Conservation (phyloP, 1,139 yeast genomes). For the Yamadazyma aaseri region DNA sequence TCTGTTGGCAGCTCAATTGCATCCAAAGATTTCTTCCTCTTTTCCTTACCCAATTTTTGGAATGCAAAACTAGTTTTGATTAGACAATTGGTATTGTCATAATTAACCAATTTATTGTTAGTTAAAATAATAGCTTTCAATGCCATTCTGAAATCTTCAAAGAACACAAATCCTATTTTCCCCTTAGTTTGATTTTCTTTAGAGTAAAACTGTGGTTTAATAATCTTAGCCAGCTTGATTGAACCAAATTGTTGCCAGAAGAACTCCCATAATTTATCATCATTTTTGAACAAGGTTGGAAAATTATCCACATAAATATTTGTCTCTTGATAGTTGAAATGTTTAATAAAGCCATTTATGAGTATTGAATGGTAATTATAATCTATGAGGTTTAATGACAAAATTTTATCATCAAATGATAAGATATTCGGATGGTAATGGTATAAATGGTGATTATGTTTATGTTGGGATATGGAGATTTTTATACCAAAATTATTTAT, state of each 20-base stretch:
- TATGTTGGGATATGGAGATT: slow-evolving; percentile 39
- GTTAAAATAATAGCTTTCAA: slow-evolving; percentile 40
- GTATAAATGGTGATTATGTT: slow-evolving; percentile 35
- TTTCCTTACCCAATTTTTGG: slow-evolving; percentile 24
- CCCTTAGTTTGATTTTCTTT: slow-evolving; percentile 23
- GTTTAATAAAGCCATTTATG: slow-evolving; percentile 10
- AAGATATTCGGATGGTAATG: slow-evolving; percentile 16
- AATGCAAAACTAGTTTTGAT: slow-evolving; percentile 45
- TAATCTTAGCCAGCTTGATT: slow-evolving; percentile 45
- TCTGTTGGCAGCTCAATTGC: slow-evolving; percentile 1
- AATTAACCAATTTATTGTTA: slow-evolving; percentile 28
- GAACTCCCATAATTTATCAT: slow-evolving; percentile 37
- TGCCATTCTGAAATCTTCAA: slow-evolving; percentile 37
- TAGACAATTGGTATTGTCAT: slow-evolving; percentile 22
- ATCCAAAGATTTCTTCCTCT: slow-evolving; percentile 8
- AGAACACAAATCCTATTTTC: slow-evolving; percentile 45
- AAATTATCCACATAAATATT: slow-evolving; percentile 58
- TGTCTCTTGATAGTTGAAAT: slow-evolving; percentile 51
- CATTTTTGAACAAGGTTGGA: slow-evolving; percentile 40
- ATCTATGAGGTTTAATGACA: slow-evolving; percentile 7
- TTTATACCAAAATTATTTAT: slow-evolving; percentile 16
- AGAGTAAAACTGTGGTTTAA: slow-evolving; percentile 41
- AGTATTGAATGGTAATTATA: slow-evolving; percentile 9
- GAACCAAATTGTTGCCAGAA: slow-evolving; percentile 45
- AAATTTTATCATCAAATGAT: slow-evolving; percentile 6